Evolutionary conservation across 768 basidiomycete species (phyloP).

Genomic region (Russula brevipes): DNA sequence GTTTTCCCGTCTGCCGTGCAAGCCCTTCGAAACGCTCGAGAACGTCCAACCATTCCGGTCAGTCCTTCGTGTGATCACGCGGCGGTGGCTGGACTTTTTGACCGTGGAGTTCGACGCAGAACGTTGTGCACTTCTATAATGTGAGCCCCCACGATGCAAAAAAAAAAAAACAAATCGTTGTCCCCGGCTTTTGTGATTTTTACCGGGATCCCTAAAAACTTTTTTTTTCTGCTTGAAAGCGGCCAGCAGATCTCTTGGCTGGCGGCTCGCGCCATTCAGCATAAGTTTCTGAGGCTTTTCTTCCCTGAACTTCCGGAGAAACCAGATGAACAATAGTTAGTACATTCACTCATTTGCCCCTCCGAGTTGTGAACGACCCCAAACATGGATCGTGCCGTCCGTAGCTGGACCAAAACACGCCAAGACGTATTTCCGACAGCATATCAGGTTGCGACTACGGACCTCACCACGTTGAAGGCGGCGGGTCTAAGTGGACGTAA

Average conservation of each 20-base stretch:
- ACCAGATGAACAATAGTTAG: constrained; percentile 46
- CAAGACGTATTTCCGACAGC: constrained; percentile 60
- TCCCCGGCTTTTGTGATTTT: background rate
- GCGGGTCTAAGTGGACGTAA: constrained; percentile 84
- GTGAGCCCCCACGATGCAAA: constrained; percentile 35
- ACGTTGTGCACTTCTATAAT: constrained; percentile 70
- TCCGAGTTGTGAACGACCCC: constrained; percentile 15
- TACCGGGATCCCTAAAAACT: background rate
- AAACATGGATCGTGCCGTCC: background rate
- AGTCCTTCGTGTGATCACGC: constrained; percentile 14
- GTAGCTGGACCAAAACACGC: constrained; percentile 17
- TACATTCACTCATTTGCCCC: constrained; percentile 13
- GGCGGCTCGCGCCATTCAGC: constrained; percentile 78
- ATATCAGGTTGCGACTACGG: constrained; percentile 56
- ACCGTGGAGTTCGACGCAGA: constrained; percentile 32
- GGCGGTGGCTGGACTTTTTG: background rate
- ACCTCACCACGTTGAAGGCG: constrained; percentile 52
- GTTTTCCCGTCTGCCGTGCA: constrained; percentile 62
- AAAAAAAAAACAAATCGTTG: background rate
- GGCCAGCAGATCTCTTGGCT: constrained; percentile 83
- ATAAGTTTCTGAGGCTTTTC: constrained; percentile 73
- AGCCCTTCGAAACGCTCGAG: constrained; percentile 71
- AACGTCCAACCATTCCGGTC: constrained; percentile 80
- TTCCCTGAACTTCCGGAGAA: constrained; percentile 71
- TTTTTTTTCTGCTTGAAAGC: constrained; percentile 33